Evolutionary conservation across 2,329 filamentous ascomycete genomes (phyloP).

Genomic region (Epichloe scottii): DNA sequence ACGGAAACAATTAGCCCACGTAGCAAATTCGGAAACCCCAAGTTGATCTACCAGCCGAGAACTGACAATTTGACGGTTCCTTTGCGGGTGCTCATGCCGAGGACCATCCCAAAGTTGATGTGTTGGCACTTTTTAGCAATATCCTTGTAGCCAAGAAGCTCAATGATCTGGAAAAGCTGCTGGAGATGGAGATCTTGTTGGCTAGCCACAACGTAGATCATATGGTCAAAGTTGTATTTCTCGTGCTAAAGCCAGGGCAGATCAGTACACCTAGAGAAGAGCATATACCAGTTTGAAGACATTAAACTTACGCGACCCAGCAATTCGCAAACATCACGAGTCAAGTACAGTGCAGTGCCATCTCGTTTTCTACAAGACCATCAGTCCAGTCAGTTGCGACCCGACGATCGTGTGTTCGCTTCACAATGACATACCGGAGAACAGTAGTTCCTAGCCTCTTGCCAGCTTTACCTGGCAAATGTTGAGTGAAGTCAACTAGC

Average conservation of each 20-base stretch:
- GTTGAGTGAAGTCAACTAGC: constrained; percentile 59
- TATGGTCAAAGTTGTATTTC: constrained; percentile 58
- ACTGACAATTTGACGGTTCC: constrained; percentile 57
- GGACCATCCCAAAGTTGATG: constrained; percentile 62
- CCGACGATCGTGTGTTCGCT: background rate
- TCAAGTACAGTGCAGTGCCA: constrained; percentile 65
- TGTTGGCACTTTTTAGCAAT: constrained; percentile 58
- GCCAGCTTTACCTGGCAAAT: constrained; percentile 51
- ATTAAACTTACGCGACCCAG: constrained; percentile 38
- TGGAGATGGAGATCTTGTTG: constrained; percentile 62
- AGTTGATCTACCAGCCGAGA: background rate
- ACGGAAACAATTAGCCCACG: background rate
- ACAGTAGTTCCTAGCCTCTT: constrained; percentile 60
- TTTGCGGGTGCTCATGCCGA: constrained; percentile 58
- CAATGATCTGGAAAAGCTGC: constrained; percentile 60
- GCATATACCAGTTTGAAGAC: background rate
- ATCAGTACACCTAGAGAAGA: background rate
- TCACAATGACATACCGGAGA: constrained; percentile 32
- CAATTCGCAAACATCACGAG: constrained; percentile 65
- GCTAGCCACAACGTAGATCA: constrained; percentile 66
- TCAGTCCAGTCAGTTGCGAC: background rate
- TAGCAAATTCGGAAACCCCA: background rate
- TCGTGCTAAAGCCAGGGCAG: constrained; percentile 23
- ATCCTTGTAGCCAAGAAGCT: constrained; percentile 57
- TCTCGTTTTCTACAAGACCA: constrained; percentile 41